phyloP scores from a whole-genome alignment of 208 protist genomes.

The Wallacemonas sp. region DNA sequence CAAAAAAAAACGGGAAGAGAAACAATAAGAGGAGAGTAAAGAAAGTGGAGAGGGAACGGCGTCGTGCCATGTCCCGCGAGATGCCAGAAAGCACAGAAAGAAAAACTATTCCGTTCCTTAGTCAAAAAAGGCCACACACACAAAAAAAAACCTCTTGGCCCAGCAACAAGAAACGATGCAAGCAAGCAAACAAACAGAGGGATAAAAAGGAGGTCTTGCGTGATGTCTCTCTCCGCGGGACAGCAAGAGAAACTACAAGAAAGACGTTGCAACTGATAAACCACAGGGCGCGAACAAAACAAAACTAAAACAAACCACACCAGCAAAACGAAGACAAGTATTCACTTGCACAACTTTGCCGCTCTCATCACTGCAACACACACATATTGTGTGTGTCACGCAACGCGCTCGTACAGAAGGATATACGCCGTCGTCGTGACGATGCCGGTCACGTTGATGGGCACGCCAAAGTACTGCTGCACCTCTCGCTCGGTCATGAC shows the following conservation, averaged over 20 bases:
- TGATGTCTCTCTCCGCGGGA: background rate
- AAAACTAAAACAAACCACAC: conserved; percentile 15
- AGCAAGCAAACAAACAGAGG: conserved; percentile 10
- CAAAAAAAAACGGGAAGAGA: conserved; percentile 16
- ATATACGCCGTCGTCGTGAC: conserved; percentile 88
- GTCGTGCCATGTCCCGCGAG: no score
- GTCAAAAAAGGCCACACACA: no score
- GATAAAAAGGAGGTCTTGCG: no score
- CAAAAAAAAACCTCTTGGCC: no score
- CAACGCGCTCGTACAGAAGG: conserved; percentile 85
- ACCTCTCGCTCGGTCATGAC: conserved; percentile 79
- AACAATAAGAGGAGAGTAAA: conserved; percentile 11
- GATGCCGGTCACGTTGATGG: conserved; percentile 48
- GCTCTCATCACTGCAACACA: background rate
- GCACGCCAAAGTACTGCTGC: conserved; percentile 84
- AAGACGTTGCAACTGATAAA: conserved; percentile 12
- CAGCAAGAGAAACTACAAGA: no score
- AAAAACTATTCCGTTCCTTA: no score
- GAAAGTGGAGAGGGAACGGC: background rate
- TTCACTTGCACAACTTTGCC: conserved; percentile 1
- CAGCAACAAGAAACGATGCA: background rate
- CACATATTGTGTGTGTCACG: conserved; percentile 22
- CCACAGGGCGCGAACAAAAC: conserved; percentile 5
- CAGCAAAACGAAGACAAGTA: conserved; percentile 2
- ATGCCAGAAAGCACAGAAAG: no score